Conservation (phyloP, 164 flowering plant species). For the Magnolia changhungtana region DNA sequence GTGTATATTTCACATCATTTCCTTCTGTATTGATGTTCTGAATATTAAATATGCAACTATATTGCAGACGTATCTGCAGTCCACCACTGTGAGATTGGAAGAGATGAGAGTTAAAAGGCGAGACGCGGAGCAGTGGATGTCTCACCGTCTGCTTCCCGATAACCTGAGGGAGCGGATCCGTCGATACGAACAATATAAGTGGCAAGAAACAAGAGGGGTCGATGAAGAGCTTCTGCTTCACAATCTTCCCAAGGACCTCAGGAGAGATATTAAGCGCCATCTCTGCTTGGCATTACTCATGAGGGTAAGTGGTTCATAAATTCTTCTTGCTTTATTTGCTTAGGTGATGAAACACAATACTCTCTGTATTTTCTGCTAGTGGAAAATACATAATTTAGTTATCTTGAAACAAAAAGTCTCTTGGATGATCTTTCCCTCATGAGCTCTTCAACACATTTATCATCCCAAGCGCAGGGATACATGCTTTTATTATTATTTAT, state of each 20-base stretch:
- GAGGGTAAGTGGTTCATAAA: conserved; percentile 34
- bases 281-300: conserved; percentile 51
- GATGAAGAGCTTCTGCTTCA: conserved; percentile 52
- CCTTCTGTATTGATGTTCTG: background rate
- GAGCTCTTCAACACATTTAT: background rate
- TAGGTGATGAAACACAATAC: too few species aligned
- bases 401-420: background rate
- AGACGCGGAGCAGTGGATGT: conserved; percentile 76
- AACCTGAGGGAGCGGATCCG: conserved; percentile 49
- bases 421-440: background rate
- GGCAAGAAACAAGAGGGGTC: conserved; percentile 69
- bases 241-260: conserved; percentile 60
- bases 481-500: too few species aligned
- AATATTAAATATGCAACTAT: background rate
- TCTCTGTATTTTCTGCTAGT: background rate
- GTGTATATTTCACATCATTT: background rate
- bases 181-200: conserved; percentile 60
- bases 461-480: background rate
- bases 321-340: background rate
- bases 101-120: conserved; percentile 66
- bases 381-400: background rate
- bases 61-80: conserved; percentile 58
- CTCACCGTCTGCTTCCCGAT: conserved; percentile 61
- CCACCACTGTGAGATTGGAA: conserved; percentile 56
- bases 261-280: conserved; percentile 65